Evolutionary conservation across 2,329 filamentous ascomycete genomes (phyloP).

Genomic region (Parascedosporium putredinis): DNA sequence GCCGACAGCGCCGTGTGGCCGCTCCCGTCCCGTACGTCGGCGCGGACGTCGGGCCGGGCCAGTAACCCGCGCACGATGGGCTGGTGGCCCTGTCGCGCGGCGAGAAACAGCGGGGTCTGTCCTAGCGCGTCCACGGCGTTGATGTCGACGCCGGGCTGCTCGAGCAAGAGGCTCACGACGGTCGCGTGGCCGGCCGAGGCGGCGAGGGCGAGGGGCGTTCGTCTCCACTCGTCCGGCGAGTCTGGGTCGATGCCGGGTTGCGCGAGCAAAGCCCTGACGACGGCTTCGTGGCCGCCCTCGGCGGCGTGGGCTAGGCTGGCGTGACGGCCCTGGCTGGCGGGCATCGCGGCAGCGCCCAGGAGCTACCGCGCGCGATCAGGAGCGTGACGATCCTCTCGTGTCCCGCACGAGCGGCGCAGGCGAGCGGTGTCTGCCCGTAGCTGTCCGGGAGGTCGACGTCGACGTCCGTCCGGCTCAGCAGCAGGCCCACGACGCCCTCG

Average conservation of each 20-base stretch:
- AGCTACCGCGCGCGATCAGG: conserved; percentile 4
- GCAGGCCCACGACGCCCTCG: conserved; percentile 10
- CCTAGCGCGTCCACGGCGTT: conserved; percentile 7
- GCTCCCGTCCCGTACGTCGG: background rate
- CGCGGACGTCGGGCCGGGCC: background rate
- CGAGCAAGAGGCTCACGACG: conserved; percentile 13
- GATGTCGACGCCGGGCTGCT: background rate
- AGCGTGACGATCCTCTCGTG: conserved; percentile 10
- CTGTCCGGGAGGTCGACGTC: conserved; percentile 8
- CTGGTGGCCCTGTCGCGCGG: conserved; percentile 3
- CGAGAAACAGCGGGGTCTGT: conserved; percentile 9
- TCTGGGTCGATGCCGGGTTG: background rate
- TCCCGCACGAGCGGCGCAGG: conserved; percentile 7
- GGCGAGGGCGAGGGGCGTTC: conserved; percentile 13
- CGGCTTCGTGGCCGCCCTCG: conserved; percentile 3
- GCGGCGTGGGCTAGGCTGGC: background rate
- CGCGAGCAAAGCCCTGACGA: background rate
- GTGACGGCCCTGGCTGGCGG: background rate
- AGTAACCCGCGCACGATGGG: conserved; percentile 1
- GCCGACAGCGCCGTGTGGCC: conserved; percentile 9
- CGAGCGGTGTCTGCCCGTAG: conserved; percentile 10
- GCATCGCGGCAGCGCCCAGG: background rate
- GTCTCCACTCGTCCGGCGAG: conserved; percentile 1
- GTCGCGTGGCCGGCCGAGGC: conserved; percentile 14
- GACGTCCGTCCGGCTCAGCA: conserved; percentile 9